Base-by-base conservation (phyloP, 2,329 filamentous ascomycete genomes). In the Ophidiomyces ophidiicola region DNA sequence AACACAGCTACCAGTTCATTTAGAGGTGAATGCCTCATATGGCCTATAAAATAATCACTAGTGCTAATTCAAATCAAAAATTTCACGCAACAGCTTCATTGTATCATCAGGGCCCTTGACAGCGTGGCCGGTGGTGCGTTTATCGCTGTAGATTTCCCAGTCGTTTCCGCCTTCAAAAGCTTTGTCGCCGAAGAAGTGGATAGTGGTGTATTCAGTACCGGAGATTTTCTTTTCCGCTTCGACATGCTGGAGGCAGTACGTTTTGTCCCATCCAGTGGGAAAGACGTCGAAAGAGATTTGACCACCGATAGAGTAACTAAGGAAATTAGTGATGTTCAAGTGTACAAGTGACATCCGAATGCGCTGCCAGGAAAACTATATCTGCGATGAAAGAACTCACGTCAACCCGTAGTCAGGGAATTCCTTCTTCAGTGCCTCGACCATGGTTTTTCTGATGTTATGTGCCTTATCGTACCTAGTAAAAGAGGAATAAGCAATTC, bases 141-240 rank as follows among this genome's bases (percentile, higher is more conserved):
- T 56, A 59, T 96, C 88, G 49, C 66, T 70, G 63, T 80, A 96
- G 58, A 98, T 94, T 69, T 96, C 88, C 59, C 79, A 88, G 64
- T 98, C 90, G 61, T 96, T 98, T 46, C 90, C 90, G 47, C 90
- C 88, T 60, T 79, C 64, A 57, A 76, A 78, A 18, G 83, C 83
- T 78, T 96, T 98, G 72, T 98, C 90, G 49, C 90, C 90, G 55
- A 96, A 98, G 74, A 96, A 96, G 70, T 96, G 90, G 51, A 96
- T 81, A 31, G 75, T 88, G 50, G 76, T 83, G 70, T 88, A 96
- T 17, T 78, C 66, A 34, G 62, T 49, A 3, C 66, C 66, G 5
- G 59, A 58, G 47, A 92, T 68, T 46, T 80, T 79, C 54, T 75
- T 78, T 61, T 94, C 87, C 47, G 72, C 72, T 66, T 90, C 84